Evolutionary conservation across 768 basidiomycete genomes (phyloP), one percentile per base, ranked within the genome.

Genomic region (Hericium erinaceus): DNA sequence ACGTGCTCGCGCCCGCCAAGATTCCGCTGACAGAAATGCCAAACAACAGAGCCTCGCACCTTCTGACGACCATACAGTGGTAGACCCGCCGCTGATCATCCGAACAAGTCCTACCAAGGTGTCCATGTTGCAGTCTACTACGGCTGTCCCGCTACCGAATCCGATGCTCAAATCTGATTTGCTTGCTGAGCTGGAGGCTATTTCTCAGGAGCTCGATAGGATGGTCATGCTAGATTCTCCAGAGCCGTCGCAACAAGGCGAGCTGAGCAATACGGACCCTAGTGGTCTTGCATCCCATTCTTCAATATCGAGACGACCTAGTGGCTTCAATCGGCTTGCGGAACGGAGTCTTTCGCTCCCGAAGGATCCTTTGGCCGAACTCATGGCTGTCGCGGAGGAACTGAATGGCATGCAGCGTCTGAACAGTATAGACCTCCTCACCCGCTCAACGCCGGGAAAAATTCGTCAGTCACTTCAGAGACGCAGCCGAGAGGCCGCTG

Each of bases 371-470:
- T 20, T 53, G 6, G 52, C 52, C n/a, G 49, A 55, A 18, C 39
- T 55, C 41, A 41, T 55, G 22, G 54, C 54, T 24, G 54, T 55
- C 10, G 54, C 54, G 9, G 40, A 41, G 54, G 54, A 55, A 22
- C 54, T 55, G 24, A 41, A 37, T 24, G 20, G 13, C 22, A 41
- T 55, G 54, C 28, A 41, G 33, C 39, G 22, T 11, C 40, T 55
- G 4, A 40, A 55, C 39, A 55, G 54, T 39, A 13, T 44, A 3
- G 24, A 55, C 24, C 39, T 44, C 22, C 16, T 55, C 24, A n/a
- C 18, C 44, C 1, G 44, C 18, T 16, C 18, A 37, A 24, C 18
- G 49, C 49, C 22, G 26, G 49, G 22, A 26, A 9, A 13, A n/a
- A 46, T 20, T 2, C 44, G 44, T 16, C n/a, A 10, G n/a, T 18